Conservation (phyloP, 345 rosid species). For the Sisymbrium altissimum region DNA sequence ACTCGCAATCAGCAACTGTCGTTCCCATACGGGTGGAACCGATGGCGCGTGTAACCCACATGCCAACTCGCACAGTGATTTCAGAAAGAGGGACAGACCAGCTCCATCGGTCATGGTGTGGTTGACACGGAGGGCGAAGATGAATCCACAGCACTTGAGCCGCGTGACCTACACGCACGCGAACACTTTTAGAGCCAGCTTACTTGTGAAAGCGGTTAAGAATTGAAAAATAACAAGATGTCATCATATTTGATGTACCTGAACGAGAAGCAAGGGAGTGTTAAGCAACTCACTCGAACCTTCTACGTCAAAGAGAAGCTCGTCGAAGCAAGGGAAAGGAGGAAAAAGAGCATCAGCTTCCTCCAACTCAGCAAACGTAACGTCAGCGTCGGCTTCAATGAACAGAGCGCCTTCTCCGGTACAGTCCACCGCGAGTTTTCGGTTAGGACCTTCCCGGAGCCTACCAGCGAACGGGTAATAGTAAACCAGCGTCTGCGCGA, state of each 20-base stretch:
- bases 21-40: conserved; percentile 44
- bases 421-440: conserved; percentile 58
- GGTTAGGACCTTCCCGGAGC: conserved; percentile 40
- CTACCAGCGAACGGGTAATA: conserved; percentile 60
- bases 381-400: conserved; percentile 54
- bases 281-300: conserved; percentile 40
- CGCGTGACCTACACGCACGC: conserved; percentile 40
- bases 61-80: conserved; percentile 45
- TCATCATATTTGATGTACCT: conserved; percentile 28
- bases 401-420: conserved; percentile 48
- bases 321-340: conserved; percentile 51
- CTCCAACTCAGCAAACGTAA: conserved; percentile 37
- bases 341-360: conserved; percentile 46
- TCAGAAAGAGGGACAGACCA: conserved; percentile 43
- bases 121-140: conserved; percentile 44
- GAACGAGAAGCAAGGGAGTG: conserved; percentile 48
- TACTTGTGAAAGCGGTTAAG: not conserved
- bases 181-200: not conserved
- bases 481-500: conserved; percentile 38
- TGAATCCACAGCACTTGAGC: conserved; percentile 43
- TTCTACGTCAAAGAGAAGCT: conserved; percentile 53
- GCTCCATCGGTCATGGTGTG: conserved; percentile 51
- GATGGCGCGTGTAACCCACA: conserved; percentile 39
- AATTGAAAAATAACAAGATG: not conserved
- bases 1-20: conserved; percentile 40